phyloP scores from a whole-genome alignment of 495 filamentous ascomycete species.

The Emericellopsis terricola region DNA sequence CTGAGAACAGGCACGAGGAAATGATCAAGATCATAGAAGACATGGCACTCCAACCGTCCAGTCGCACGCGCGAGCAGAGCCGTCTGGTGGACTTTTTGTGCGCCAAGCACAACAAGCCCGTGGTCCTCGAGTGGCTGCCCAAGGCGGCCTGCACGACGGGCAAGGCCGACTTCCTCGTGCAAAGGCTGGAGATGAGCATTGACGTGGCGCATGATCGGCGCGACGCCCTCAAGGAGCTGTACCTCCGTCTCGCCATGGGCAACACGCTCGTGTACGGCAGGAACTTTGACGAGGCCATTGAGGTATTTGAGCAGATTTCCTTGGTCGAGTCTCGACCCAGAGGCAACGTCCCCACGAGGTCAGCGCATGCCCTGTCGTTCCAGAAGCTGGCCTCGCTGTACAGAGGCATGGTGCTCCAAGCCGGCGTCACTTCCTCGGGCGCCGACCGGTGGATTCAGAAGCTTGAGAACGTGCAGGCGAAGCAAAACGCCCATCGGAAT shows the following conservation, averaged over 20 bases:
- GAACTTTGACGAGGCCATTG: background rate
- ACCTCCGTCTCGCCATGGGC: slow-evolving; percentile 2
- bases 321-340: slow-evolving; percentile 1
- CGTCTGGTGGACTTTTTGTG: background rate
- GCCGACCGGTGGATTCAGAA: background rate
- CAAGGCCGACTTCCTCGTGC: background rate
- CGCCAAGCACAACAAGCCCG: background rate
- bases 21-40: slow-evolving; percentile 2
- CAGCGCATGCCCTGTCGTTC: background rate
- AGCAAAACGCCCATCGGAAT: slow-evolving; percentile 2
- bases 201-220: background rate
- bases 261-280: background rate
- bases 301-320: slow-evolving; percentile 1
- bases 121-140: slow-evolving; percentile 3
- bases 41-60: background rate
- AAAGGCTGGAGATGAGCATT: background rate
- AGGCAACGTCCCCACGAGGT: slow-evolving; percentile 1
- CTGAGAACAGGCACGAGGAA: background rate
- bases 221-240: background rate
- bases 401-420: background rate
- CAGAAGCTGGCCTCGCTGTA: slow-evolving; percentile 2
- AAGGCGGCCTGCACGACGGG: slow-evolving; percentile 1
- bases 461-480: slow-evolving; percentile 1
- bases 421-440: background rate
- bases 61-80: background rate